These are phyloP conservation scores for Cutaneotrichosporon cavernicola DNA, from an alignment of 1,284 basidiomycete genomes.

Conservation along the genomic window DNA sequence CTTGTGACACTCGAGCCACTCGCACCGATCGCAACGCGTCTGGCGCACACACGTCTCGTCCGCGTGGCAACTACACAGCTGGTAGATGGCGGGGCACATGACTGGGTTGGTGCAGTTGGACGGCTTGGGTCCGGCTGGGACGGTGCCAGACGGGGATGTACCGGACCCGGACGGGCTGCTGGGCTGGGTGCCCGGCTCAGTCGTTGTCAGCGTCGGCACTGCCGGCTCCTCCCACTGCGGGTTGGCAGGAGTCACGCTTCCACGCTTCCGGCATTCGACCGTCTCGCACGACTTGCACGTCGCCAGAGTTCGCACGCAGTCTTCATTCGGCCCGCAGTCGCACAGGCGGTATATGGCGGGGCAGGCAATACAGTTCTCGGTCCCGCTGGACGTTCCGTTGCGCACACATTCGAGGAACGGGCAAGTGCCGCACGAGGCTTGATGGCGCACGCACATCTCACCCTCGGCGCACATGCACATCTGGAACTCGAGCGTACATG, in stretches of 20 bases:
- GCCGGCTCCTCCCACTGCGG: background rate
- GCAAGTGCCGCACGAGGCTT: background rate
- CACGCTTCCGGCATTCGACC: background rate
- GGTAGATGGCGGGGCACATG: conserved; percentile 3
- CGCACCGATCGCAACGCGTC: background rate
- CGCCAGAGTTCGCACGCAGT: background rate
- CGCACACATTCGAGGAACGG: background rate
- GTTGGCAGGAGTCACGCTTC: background rate
- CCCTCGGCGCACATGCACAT: background rate
- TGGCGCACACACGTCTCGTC: conserved; percentile 6
- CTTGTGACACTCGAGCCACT: conserved; percentile 3
- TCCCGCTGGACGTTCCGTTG: background rate
- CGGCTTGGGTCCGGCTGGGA: background rate
- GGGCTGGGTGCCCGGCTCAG: background rate
- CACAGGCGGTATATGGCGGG: background rate
- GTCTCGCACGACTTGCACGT: background rate
- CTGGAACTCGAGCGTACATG: background rate
- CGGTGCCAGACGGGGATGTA: background rate
- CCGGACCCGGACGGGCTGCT: background rate
- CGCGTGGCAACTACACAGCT: background rate
- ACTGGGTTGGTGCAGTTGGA: background rate
- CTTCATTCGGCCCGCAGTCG: background rate
- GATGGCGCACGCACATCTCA: background rate
- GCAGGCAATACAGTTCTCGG: background rate
- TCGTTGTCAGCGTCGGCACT: background rate